These are phyloP conservation scores for Lasiosphaeria ovina DNA, from an alignment of 495 filamentous ascomycete species.

Conservation along the genomic window DNA sequence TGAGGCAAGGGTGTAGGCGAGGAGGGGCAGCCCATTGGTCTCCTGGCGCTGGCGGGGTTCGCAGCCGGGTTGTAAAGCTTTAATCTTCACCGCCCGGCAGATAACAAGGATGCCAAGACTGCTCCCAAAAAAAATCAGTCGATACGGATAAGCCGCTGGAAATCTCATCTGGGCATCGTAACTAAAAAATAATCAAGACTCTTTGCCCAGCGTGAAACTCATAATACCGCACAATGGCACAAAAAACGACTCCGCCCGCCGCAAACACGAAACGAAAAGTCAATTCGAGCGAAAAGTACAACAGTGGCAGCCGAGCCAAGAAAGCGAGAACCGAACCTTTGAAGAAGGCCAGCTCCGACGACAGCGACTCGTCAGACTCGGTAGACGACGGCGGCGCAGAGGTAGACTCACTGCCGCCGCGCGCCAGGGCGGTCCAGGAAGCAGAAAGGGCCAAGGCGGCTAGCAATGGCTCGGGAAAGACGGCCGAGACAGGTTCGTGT, in stretches of 20 bases:
- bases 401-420: slow-evolving; percentile 15
- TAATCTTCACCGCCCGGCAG: slow-evolving; percentile 42
- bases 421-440: slow-evolving; percentile 15
- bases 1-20: not conserved
- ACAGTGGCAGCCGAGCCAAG: slow-evolving; percentile 34
- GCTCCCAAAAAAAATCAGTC: slow-evolving; percentile 20
- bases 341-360: slow-evolving; percentile 31
- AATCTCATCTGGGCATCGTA: not conserved
- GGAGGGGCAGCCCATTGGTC: slow-evolving; percentile 3
- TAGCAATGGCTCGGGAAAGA: slow-evolving; percentile 22
- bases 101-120: slow-evolving; percentile 17
- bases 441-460: slow-evolving; percentile 20
- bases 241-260: slow-evolving; percentile 24
- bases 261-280: slow-evolving; percentile 42
- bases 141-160: slow-evolving; percentile 10
- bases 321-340: slow-evolving; percentile 44
- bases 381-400: slow-evolving; percentile 36
- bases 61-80: too few species aligned
- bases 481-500: slow-evolving; percentile 33
- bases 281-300: slow-evolving; percentile 34
- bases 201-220: not conserved
- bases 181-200: not conserved
- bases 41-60: too few species aligned
- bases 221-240: slow-evolving; percentile 14
- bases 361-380: slow-evolving; percentile 35